Percentiles rank a stretch among this genome's conserved stretches.
Evolutionary conservation across 495 filamentous ascomycete genomes (phyloP).

Genomic region (Neurospora hispaniola): DNA sequence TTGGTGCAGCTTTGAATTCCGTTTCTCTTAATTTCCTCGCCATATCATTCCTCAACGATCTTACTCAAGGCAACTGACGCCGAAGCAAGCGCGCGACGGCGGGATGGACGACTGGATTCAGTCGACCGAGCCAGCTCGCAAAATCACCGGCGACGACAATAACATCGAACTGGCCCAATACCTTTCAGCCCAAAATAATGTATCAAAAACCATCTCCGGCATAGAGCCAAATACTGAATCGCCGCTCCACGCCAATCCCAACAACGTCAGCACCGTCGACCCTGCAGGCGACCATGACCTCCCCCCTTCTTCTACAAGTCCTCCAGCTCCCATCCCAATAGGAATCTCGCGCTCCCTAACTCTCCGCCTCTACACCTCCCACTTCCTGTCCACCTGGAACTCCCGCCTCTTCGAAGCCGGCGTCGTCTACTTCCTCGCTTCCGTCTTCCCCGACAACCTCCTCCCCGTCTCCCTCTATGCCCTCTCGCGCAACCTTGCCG

Average conservation of each 20-base stretch:
- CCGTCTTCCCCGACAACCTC: slow-evolving; percentile 46
- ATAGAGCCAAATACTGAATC: neutral
- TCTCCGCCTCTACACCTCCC: slow-evolving; percentile 32
- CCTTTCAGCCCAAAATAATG: neutral
- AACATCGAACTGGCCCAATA: neutral
- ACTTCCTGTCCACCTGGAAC: slow-evolving; percentile 63
- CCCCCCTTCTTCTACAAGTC: neutral
- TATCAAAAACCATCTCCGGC: neutral
- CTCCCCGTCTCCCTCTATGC: slow-evolving; percentile 32
- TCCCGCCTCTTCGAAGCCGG: slow-evolving; percentile 58
- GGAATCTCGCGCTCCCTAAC: slow-evolving; percentile 6
- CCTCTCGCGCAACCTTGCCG: slow-evolving; percentile 15
- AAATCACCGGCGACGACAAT: neutral
- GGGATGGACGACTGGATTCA: neutral
- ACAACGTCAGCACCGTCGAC: neutral
- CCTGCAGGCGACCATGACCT: neutral
- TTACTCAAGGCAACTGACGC: neutral
- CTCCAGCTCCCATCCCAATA: neutral
- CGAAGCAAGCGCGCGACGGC: neutral
- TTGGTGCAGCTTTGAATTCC: neutral
- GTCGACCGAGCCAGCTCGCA: neutral
- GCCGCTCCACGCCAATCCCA: neutral
- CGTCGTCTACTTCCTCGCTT: slow-evolving; percentile 49
- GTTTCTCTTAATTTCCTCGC: accelerated
- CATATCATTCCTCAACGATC: neutral